Base-by-base conservation (phyloP, 2,329 filamentous ascomycete genomes). In the Epichloe aotearoae region DNA sequence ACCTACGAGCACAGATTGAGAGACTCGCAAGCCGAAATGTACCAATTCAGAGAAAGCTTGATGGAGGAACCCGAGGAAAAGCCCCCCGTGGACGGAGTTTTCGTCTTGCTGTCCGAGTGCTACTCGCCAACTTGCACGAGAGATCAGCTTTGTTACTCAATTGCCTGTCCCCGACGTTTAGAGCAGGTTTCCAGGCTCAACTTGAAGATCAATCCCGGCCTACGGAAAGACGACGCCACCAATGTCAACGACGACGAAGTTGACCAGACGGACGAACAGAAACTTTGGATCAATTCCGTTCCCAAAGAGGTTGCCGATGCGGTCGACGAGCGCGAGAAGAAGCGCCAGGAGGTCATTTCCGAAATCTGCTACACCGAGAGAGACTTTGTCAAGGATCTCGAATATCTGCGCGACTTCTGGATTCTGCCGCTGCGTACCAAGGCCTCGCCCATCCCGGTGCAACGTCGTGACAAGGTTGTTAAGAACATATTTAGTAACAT, bases 281-380 rank as follows among this genome's bases (percentile, higher is more conserved):
- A 97, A 68, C 77, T 98, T 38, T 98, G 93, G 93, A 98, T 98
- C 68, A 97, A 97, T 66, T 95, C 90, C 14, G 93, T 98, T 37
- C 88, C 90, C 1, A 93, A 95, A 66, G 93, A 97, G 65, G 75
- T 98, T 52, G 89, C 90, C 1, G 90, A 97, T 59, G 87, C 84
- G 62, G 84, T 96, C 33, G 83, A 82, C 47, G 93, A 98, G 58
- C 81, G 80, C 57, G 93, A 98, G 67, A 94, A 95, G 81, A 97
- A 97, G 73, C 82, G 93, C 43, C 93, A 98, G 65, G 93, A 98
- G 64, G 87, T 98, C 59, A 96, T 98, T 53, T 96, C 91, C 5
- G 93, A 98, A 66, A 83, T 97, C 55, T 96, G 94, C 82, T 98
- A 98, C 70, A 98, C 93, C 0, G 93, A 98, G 66, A 82, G 93